These are phyloP conservation scores for Amaranthus palmeri DNA, from an alignment of 148 eudicot genomes.

Conservation along the genomic window DNA sequence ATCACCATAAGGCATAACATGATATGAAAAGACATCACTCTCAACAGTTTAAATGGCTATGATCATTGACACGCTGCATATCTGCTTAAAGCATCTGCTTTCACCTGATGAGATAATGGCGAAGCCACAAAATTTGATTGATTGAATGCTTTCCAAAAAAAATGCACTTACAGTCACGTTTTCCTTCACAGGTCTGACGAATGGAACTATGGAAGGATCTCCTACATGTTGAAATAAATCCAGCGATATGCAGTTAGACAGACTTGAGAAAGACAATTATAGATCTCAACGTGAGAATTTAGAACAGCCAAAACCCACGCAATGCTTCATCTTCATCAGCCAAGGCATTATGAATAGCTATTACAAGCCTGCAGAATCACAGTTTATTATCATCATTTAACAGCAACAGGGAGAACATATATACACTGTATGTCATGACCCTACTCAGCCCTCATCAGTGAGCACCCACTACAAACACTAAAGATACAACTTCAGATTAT, in stretches of 20 bases:
- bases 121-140: slow-evolving; percentile 7
- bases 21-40: slow-evolving; percentile 2
- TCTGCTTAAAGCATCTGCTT: not conserved
- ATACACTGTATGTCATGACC: not conserved
- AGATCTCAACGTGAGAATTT: slow-evolving; percentile 14
- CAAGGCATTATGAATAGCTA: slow-evolving; percentile 48
- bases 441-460: not conserved
- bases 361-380: slow-evolving; percentile 59
- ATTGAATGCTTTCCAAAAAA: not conserved
- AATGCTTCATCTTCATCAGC: slow-evolving; percentile 62
- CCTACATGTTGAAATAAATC: not conserved
- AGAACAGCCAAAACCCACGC: slow-evolving; percentile 42
- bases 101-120: not conserved
- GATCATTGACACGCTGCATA: slow-evolving; percentile 11
- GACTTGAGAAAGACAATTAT: slow-evolving; percentile 18
- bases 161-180: slow-evolving; percentile 5
- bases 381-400: slow-evolving; percentile 5
- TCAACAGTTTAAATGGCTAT: not conserved
- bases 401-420: slow-evolving; percentile 4
- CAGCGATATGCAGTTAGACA: not conserved
- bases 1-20: not conserved
- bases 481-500: not conserved
- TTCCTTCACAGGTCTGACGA: not conserved
- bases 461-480: not conserved
- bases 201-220: slow-evolving; percentile 12